Conservation (phyloP, 495 filamentous ascomycete species). For the Daldinia vernicosa region DNA sequence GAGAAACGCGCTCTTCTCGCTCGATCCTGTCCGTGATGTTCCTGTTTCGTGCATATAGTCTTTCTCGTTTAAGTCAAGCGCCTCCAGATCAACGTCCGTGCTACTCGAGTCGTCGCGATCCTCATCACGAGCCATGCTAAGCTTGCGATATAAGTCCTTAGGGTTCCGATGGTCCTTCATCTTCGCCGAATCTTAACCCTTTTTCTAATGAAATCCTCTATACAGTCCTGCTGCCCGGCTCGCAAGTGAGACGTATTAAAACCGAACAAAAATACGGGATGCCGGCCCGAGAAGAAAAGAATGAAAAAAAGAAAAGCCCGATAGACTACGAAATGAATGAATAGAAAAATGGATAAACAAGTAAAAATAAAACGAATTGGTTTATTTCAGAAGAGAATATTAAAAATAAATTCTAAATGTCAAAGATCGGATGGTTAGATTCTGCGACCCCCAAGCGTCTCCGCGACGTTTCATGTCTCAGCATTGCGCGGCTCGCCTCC, state of each 20-base stretch:
- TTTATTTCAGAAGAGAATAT: background rate
- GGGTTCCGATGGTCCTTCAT: slow-evolving; percentile 31
- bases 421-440: slow-evolving; percentile 10
- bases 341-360: background rate
- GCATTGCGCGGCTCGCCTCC: slow-evolving; percentile 14
- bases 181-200: background rate
- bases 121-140: slow-evolving; percentile 29
- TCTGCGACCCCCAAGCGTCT: slow-evolving; percentile 23
- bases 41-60: slow-evolving; percentile 31
- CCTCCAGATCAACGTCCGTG: slow-evolving; percentile 45
- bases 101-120: slow-evolving; percentile 45
- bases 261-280: slow-evolving; percentile 16
- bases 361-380: background rate
- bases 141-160: slow-evolving; percentile 29
- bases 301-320: background rate
- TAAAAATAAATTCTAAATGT: background rate
- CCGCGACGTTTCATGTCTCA: slow-evolving; percentile 32
- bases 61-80: slow-evolving; percentile 43
- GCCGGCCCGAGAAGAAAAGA: slow-evolving; percentile 26
- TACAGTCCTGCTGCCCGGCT: background rate
- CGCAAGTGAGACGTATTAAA: slow-evolving; percentile 1
- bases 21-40: slow-evolving; percentile 2
- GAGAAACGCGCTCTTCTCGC: slow-evolving; percentile 18
- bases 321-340: slow-evolving; percentile 1
- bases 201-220: background rate